Conservation (phyloP, 2,329 filamentous ascomycete species). For the Colletotrichum spinosum region DNA sequence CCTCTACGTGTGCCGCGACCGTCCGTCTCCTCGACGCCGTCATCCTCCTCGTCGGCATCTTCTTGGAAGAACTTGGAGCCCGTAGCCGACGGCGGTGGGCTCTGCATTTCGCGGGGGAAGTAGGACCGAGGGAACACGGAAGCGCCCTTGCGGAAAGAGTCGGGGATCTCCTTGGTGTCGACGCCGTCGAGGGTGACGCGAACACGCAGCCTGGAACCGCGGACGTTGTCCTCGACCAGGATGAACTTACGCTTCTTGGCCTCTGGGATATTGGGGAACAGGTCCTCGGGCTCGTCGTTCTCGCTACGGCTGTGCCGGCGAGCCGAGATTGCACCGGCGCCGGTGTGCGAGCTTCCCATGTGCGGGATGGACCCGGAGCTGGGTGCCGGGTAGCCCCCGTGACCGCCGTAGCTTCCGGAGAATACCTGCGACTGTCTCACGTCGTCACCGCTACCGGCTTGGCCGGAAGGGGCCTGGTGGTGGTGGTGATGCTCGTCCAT, state of each 20-base stretch:
- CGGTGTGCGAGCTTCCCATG: constrained; percentile 54
- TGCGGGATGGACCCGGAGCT: constrained; percentile 73
- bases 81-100: constrained; percentile 79
- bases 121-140: constrained; percentile 93
- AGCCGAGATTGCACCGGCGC: constrained; percentile 50
- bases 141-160: constrained; percentile 91
- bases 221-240: constrained; percentile 88
- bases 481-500: constrained; percentile 77
- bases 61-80: constrained; percentile 81
- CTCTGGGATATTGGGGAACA: constrained; percentile 91
- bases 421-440: constrained; percentile 82
- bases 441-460: constrained; percentile 67
- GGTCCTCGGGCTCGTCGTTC: constrained; percentile 71
- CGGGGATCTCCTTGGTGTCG: constrained; percentile 94
- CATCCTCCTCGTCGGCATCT: constrained; percentile 70
- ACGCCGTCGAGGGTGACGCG: constrained; percentile 93
- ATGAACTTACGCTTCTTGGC: constrained; percentile 97
- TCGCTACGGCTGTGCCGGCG: constrained; percentile 56
- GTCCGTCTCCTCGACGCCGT: constrained; percentile 63
- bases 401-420: constrained; percentile 69
- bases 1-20: constrained; percentile 54
- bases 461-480: constrained; percentile 68
- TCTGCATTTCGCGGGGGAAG: constrained; percentile 93
- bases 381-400: constrained; percentile 69
- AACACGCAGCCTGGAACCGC: constrained; percentile 84